phyloP scores from a whole-genome alignment of 1,284 basidiomycete species.

The Ganoderma multipileum region DNA sequence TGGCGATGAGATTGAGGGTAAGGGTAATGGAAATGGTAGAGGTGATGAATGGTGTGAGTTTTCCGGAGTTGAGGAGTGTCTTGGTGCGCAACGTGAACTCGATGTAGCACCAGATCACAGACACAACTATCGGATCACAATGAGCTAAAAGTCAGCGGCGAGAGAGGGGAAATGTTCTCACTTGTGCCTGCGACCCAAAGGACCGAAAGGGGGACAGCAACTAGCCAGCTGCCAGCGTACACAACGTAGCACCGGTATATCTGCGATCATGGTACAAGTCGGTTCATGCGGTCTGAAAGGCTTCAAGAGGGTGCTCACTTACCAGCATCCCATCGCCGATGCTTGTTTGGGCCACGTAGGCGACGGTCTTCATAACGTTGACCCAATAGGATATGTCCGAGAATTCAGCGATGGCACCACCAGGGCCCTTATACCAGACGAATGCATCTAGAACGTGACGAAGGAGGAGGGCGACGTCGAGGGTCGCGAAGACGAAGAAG shows the following conservation, averaged over 20 bases:
- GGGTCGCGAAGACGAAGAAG: constrained; percentile 27
- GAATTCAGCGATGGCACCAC: constrained; percentile 33
- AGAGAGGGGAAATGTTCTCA: neutral
- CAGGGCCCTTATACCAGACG: constrained; percentile 33
- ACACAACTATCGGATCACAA: neutral
- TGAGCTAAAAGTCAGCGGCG: neutral
- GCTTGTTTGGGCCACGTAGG: constrained; percentile 31
- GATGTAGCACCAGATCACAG: neutral
- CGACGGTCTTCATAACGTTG: constrained; percentile 32
- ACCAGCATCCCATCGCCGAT: constrained; percentile 40
- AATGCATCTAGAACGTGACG: constrained; percentile 38
- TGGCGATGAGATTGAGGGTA: constrained; percentile 44
- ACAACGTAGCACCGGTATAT: constrained; percentile 40
- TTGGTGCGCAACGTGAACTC: constrained; percentile 3
- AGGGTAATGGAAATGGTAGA: constrained; percentile 46
- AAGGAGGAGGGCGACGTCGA: constrained; percentile 35
- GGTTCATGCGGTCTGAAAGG: neutral
- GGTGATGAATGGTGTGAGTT: constrained; percentile 45
- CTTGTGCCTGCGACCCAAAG: constrained; percentile 7
- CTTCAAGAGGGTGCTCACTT: constrained; percentile 2
- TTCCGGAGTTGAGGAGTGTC: constrained; percentile 6
- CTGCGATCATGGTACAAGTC: constrained; percentile 13
- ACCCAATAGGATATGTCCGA: constrained; percentile 38
- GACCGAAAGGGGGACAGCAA: constrained; percentile 10
- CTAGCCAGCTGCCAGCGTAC: constrained; percentile 25